A percentile compares a stretch with the other conserved stretches of the same genome.
phyloP scores from a whole-genome alignment of 164 flowering plant species.

The Chimonanthus praecox region DNA sequence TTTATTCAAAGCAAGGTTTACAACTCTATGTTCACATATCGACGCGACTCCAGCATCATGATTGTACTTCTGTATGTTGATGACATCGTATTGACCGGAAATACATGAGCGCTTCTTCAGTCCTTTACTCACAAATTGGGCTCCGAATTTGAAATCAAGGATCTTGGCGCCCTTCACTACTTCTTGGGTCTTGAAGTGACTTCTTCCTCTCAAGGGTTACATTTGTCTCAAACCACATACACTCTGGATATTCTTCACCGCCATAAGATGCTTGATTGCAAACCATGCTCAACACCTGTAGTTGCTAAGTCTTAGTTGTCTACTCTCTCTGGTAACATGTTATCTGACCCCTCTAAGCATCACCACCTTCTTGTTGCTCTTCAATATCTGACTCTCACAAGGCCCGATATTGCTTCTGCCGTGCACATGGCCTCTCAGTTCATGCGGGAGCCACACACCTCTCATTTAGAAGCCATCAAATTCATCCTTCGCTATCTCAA shows the following conservation, averaged over 20 bases:
- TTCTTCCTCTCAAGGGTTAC: background rate
- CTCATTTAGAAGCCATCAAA: no score
- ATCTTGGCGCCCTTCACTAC: background rate
- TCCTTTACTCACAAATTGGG: background rate
- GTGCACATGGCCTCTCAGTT: background rate
- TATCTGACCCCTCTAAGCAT: background rate
- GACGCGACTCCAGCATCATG: background rate
- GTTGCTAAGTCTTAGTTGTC: background rate
- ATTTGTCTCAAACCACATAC: background rate
- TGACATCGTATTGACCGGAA: background rate
- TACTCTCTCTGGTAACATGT: background rate
- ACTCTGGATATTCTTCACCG: background rate
- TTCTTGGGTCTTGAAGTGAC: background rate
- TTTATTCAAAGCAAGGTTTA: no score
- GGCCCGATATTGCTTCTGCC: background rate
- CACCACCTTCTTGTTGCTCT: background rate
- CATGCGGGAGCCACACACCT: no score
- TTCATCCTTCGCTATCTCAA: no score
- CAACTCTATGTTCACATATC: background rate
- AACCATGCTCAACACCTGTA: background rate
- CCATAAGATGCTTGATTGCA: background rate
- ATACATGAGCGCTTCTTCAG: background rate
- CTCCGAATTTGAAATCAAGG: background rate
- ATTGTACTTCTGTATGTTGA: background rate
- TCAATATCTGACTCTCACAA: background rate